Conservation (phyloP, 306 rosid species). For the Astragalus membranaceus region DNA sequence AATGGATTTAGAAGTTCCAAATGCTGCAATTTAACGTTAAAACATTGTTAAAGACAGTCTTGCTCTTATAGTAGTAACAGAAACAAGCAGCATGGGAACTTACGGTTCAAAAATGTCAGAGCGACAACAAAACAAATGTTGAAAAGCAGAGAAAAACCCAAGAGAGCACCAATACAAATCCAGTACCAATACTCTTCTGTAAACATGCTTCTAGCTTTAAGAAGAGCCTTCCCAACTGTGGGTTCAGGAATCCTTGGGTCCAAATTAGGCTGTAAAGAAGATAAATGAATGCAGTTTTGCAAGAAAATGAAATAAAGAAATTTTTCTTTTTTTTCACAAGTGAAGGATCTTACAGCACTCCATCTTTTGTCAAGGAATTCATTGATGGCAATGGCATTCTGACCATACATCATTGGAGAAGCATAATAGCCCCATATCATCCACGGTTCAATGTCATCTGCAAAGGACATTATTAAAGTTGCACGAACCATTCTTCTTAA, state of each 20-base stretch:
- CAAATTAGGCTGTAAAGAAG: slow-evolving; percentile 31
- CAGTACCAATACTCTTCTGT: slow-evolving; percentile 64
- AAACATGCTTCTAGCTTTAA: slow-evolving; percentile 55
- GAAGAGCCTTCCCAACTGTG: slow-evolving; percentile 65
- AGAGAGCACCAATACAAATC: slow-evolving; percentile 68
- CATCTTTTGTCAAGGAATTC: slow-evolving; percentile 94
- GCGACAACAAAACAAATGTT: slow-evolving; percentile 45
- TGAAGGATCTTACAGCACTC: slow-evolving; percentile 48
- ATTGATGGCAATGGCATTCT: slow-evolving; percentile 78
- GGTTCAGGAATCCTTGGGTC: slow-evolving; percentile 35
- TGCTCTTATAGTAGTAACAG: neutral
- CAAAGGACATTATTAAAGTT: slow-evolving; percentile 13
- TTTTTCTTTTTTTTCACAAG: neutral
- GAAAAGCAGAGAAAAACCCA: slow-evolving; percentile 60
- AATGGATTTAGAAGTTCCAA: slow-evolving; percentile 50
- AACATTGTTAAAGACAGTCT: neutral
- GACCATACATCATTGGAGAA: slow-evolving; percentile 97
- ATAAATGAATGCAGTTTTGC: slow-evolving; percentile 11
- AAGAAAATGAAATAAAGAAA: neutral
- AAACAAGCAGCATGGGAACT: slow-evolving; percentile 21
- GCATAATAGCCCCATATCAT: slow-evolving; percentile 84
- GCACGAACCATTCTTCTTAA: neutral
- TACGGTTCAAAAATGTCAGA: slow-evolving; percentile 61
- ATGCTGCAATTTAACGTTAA: slow-evolving; percentile 40
- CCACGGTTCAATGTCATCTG: slow-evolving; percentile 79